Evolutionary conservation across 2,329 filamentous ascomycete species (phyloP).

Genomic region (Colletotrichum godetiae): DNA sequence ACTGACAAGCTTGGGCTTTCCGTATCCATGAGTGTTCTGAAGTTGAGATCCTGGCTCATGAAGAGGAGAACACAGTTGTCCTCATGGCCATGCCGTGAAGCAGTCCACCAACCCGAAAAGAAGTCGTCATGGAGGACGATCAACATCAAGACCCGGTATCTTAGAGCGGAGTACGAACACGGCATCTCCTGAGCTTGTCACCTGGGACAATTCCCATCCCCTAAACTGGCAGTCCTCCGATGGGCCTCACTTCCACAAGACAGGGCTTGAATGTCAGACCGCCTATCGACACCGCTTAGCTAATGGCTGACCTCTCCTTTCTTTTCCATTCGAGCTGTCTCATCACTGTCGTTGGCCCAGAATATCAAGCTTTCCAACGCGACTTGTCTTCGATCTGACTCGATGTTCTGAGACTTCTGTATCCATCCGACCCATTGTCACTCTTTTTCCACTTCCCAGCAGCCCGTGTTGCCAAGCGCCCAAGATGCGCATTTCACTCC

Average conservation of each 20-base stretch:
- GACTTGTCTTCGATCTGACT: not conserved
- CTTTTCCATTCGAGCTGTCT: not conserved
- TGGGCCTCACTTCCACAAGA: not conserved
- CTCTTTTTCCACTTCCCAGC: not conserved
- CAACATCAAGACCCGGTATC: not conserved
- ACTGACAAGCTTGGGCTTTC: no score
- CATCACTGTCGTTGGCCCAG: not conserved
- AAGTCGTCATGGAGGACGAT: no score
- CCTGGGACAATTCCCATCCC: not conserved
- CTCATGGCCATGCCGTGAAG: no score
- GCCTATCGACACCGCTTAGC: not conserved
- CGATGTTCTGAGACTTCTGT: not conserved
- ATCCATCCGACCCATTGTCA: conserved; percentile 13
- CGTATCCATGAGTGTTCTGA: no score
- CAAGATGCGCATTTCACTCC: conserved; percentile 14
- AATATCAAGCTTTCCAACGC: not conserved
- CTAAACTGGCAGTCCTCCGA: not conserved
- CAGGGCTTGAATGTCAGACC: not conserved
- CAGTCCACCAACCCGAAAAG: no score
- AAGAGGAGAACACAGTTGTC: no score
- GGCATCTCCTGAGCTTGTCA: not conserved
- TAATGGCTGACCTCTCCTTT: not conserved
- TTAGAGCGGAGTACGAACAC: not conserved
- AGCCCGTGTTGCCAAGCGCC: not conserved
- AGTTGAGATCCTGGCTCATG: no score